Percentiles rank a stretch among this genome's conserved stretches.
These are phyloP conservation scores for Ceratocystiopsis minuta DNA, from an alignment of 2,329 filamentous ascomycete species.

Conservation along the genomic window DNA sequence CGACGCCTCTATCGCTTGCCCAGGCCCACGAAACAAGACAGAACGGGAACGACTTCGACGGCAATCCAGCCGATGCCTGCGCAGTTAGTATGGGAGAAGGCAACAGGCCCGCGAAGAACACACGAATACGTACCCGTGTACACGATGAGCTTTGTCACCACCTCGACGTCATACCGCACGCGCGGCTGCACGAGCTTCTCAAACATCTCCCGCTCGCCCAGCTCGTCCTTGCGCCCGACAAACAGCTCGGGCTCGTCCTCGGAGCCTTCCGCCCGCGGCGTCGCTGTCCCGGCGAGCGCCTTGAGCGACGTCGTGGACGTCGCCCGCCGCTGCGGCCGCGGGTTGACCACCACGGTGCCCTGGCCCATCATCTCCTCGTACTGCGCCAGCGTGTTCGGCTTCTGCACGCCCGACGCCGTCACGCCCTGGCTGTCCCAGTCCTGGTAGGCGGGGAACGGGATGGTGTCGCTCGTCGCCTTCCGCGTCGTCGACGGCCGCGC, in stretches of 20 bases:
- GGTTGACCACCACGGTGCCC: conserved; percentile 26
- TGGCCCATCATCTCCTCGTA: conserved; percentile 61
- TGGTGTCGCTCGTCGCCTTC: no score
- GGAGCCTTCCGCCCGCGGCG: background rate
- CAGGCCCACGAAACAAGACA: conserved; percentile 46
- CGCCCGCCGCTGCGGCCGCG: no score
- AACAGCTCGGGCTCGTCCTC: conserved; percentile 19
- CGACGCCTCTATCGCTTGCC: background rate
- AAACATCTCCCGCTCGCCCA: conserved; percentile 66
- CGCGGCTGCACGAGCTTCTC: conserved; percentile 66
- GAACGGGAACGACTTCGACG: conserved; percentile 52
- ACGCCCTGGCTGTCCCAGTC: conserved; percentile 21
- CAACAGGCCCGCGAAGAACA: background rate
- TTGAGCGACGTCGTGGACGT: background rate
- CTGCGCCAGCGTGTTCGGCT: conserved; percentile 32
- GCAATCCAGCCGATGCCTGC: conserved; percentile 69
- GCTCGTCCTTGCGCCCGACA: conserved; percentile 27
- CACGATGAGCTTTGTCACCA: conserved; percentile 89
- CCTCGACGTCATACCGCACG: conserved; percentile 94
- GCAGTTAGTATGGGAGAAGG: conserved; percentile 1
- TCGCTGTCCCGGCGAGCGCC: background rate
- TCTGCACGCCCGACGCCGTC: conserved; percentile 26
- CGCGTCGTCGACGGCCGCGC: conserved; percentile 3
- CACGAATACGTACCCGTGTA: conserved; percentile 49
- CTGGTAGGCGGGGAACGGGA: conserved; percentile 1